Conservation (phyloP, 148 eudicot genomes). For the Arctostaphylos glauca region DNA sequence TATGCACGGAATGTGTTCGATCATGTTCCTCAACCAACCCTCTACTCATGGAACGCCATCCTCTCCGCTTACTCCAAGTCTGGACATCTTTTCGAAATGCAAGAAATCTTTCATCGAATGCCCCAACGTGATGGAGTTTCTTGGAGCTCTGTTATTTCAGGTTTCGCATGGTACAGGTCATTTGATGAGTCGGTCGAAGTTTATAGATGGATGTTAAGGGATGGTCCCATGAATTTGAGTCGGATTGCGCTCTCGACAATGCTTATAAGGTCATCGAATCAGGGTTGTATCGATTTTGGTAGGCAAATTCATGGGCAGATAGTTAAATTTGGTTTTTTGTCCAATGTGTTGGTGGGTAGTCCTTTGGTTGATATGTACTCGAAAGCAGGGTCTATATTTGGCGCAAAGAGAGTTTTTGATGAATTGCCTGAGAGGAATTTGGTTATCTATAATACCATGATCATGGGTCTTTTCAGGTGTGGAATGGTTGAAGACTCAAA, state of each 20-base stretch:
- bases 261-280: slow-evolving; percentile 51
- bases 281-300: slow-evolving; percentile 53
- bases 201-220: slow-evolving; percentile 47
- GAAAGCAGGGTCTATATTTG: slow-evolving; percentile 47
- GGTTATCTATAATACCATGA: slow-evolving; percentile 81
- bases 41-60: slow-evolving; percentile 79
- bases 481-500: slow-evolving; percentile 65
- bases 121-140: slow-evolving; percentile 74
- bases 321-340: slow-evolving; percentile 62
- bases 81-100: slow-evolving; percentile 48
- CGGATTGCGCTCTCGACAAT: slow-evolving; percentile 72
- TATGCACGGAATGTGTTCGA: slow-evolving; percentile 89
- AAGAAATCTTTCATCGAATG: slow-evolving; percentile 47
- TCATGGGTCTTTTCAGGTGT: slow-evolving; percentile 58
- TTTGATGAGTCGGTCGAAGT: slow-evolving; percentile 43
- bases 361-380: slow-evolving; percentile 90
- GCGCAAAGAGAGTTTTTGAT: slow-evolving; percentile 60
- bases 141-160: slow-evolving; percentile 84
- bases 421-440: slow-evolving; percentile 70
- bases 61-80: slow-evolving; percentile 64
- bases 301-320: slow-evolving; percentile 73
- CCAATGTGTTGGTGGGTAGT: slow-evolving; percentile 76
- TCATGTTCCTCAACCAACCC: slow-evolving; percentile 58
- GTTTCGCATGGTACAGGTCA: slow-evolving; percentile 50
- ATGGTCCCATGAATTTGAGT: slow-evolving; percentile 50